Percentiles rank a stretch among this genome's conserved stretches.
Evolutionary conservation across 169 alveolate genomes (phyloP).

Genomic region (Eimeria mitis): DNA sequence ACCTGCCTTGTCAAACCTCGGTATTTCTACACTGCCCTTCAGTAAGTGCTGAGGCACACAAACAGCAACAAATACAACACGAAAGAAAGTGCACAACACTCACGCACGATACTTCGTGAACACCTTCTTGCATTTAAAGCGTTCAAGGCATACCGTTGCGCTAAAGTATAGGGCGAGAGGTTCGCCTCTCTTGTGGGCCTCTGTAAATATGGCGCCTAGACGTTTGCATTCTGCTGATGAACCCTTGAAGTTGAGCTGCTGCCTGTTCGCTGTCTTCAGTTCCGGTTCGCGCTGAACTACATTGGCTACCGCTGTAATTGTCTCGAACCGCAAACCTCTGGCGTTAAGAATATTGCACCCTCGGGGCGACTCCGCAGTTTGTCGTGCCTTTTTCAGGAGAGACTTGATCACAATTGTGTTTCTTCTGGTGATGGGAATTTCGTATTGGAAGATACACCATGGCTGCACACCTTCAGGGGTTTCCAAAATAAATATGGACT

Average conservation of each 20-base stretch:
- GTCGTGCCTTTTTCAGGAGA: slow-evolving; percentile 41
- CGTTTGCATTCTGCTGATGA: slow-evolving; percentile 67
- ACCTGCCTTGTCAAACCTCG: slow-evolving; percentile 17
- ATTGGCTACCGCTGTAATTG: slow-evolving; percentile 40
- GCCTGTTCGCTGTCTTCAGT: slow-evolving; percentile 61
- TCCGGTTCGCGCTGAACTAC: slow-evolving; percentile 30
- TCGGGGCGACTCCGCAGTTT: slow-evolving; percentile 68
- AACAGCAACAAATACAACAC: background rate
- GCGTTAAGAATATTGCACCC: slow-evolving; percentile 77
- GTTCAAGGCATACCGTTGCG: slow-evolving; percentile 33
- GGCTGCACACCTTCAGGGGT: slow-evolving; percentile 61
- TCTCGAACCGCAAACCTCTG: slow-evolving; percentile 53
- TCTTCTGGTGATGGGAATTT: slow-evolving; percentile 54
- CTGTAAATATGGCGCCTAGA: slow-evolving; percentile 40
- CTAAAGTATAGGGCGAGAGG: slow-evolving; percentile 38
- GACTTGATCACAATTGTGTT: slow-evolving; percentile 42
- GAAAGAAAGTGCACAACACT: background rate
- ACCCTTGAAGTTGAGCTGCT: slow-evolving; percentile 64
- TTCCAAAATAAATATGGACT: slow-evolving; percentile 58
- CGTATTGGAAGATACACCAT: slow-evolving; percentile 76
- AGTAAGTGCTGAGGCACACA: slow-evolving; percentile 28
- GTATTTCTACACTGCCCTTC: slow-evolving; percentile 27
- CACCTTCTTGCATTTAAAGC: background rate
- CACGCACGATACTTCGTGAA: background rate
- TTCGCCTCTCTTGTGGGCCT: slow-evolving; percentile 30